Percentiles rank a stretch among this genome's conserved stretches.
Conservation (phyloP, 2,329 filamentous ascomycete species). For the Scortechinia acanthostroma region DNA sequence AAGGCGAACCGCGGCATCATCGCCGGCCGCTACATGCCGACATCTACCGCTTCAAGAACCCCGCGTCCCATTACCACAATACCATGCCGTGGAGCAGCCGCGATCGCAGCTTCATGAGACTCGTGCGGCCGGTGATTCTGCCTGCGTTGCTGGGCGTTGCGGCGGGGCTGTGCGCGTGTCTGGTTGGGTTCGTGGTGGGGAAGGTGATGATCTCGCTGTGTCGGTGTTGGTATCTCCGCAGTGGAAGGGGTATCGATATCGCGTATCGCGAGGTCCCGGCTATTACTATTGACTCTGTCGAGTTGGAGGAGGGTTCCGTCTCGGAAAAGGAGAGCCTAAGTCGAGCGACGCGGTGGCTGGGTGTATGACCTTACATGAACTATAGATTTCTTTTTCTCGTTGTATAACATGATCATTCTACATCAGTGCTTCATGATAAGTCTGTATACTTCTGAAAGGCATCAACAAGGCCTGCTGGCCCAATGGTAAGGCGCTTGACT, state of each 20-base stretch:
- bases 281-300: neutral
- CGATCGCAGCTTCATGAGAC: neutral
- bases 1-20: neutral
- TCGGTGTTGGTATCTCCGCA: too few relatives aligned
- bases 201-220: neutral
- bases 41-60: neutral
- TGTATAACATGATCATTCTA: neutral
- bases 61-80: neutral
- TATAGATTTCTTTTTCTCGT: neutral
- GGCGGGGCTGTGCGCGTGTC: neutral
- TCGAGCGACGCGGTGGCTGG: too few relatives aligned
- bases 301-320: neutral
- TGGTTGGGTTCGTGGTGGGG: neutral
- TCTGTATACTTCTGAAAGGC: neutral
- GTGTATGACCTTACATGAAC: neutral
- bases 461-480: conserved; percentile 19
- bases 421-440: neutral
- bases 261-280: neutral
- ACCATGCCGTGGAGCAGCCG: too few relatives aligned
- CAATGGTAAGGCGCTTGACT: conserved; percentile 42
- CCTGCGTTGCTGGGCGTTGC: neutral
- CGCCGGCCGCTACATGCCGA: neutral
- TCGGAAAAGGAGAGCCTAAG: neutral
- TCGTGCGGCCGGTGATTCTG: neutral
- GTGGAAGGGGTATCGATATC: too few relatives aligned